Base-by-base conservation (phyloP, 2,329 filamentous ascomycete genomes). In the Diaporthe eres region DNA sequence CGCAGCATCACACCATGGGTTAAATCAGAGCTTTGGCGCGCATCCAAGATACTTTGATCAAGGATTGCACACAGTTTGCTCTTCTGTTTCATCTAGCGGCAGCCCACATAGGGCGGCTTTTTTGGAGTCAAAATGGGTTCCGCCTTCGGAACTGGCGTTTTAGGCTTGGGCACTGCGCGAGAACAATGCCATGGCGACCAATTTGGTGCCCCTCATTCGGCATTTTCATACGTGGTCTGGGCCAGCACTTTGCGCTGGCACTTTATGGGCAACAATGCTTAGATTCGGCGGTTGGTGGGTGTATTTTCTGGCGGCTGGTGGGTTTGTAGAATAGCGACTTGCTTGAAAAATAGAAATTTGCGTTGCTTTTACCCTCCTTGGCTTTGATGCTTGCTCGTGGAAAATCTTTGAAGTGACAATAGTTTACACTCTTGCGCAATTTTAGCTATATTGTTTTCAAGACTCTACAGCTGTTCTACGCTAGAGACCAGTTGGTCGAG, bases 391-490 rank as follows among this genome's bases (percentile, higher is more conserved):
- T n/a, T 39, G 15, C 13, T 39, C 2, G 34, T 53, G 47, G n/a
- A 68, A 7, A 12, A 28, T 17, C 6, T 28, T 25, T 22, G 2
- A 22, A 42, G 49, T 25, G 49, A 63, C 44, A 42, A 55, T 15
- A n/a, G n/a, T 17, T 37, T 47, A 15, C 7, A 15, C 39, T 25
- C 10, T 34, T 47, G 8, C 25, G 37, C 60, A 42, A 28, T 47
- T 12, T 4, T 70, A 28, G 28, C 47, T 34, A 17, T 65, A 31
- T 31, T 31, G 31, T 31, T 31, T 7, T 4, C 10, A 61, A 28
- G 65, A 42, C 34, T n/a, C 15, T 31, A 47, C 78, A 93, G 80
- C 81, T 93, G 90, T 80, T 93, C 91, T 78, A 92, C 89, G 77
- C 87, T 87, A 25, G 88, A 84, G 71, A 91, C 80, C 42, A 92